Percentiles rank a stretch among this genome's conserved stretches.
phyloP scores from a whole-genome alignment of 495 filamentous ascomycete genomes.

The Penicillium riverlandense region DNA sequence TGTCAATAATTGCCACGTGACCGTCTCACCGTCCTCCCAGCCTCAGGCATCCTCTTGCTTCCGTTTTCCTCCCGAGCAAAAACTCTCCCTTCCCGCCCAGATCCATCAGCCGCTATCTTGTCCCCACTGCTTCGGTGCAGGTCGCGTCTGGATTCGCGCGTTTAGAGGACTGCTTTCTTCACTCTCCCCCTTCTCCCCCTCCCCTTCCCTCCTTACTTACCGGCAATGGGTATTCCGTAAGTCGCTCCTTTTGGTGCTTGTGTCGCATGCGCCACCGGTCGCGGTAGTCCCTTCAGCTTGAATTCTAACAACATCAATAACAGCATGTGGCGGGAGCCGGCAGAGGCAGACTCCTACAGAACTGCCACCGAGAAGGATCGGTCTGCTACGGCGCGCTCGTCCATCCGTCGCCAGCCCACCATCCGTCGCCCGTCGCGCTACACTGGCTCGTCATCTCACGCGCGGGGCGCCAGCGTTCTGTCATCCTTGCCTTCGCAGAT shows the following conservation, averaged over 20 bases:
- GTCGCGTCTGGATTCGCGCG: constrained; percentile 7
- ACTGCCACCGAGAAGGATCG: constrained; percentile 49
- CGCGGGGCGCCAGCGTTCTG: constrained; percentile 24
- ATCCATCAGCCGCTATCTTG: constrained; percentile 1
- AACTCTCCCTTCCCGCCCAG: constrained; percentile 1
- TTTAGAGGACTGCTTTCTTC: constrained; percentile 3
- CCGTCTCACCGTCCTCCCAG: too few species aligned
- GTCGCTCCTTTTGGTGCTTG: constrained; percentile 26
- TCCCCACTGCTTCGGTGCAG: constrained; percentile 6
- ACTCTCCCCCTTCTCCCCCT: constrained; percentile 14
- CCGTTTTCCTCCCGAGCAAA: constrained; percentile 5
- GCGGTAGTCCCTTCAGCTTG: constrained; percentile 1
- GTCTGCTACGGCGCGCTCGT: constrained; percentile 58
- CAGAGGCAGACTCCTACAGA: constrained; percentile 41
- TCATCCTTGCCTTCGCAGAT: constrained; percentile 31
- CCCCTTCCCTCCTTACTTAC: constrained; percentile 1
- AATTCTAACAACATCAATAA: constrained; percentile 14
- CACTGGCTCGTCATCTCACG: constrained; percentile 9
- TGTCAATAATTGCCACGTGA: too few species aligned
- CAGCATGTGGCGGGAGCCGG: constrained; percentile 54
- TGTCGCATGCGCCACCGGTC: constrained; percentile 23
- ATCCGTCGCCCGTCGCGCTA: constrained; percentile 33
- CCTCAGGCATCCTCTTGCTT: not conserved
- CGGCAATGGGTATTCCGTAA: constrained; percentile 73
- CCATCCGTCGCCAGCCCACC: constrained; percentile 56